Base-by-base conservation (phyloP, 192 early-diverging fungal genomes). In the Coemansia asiatica region DNA sequence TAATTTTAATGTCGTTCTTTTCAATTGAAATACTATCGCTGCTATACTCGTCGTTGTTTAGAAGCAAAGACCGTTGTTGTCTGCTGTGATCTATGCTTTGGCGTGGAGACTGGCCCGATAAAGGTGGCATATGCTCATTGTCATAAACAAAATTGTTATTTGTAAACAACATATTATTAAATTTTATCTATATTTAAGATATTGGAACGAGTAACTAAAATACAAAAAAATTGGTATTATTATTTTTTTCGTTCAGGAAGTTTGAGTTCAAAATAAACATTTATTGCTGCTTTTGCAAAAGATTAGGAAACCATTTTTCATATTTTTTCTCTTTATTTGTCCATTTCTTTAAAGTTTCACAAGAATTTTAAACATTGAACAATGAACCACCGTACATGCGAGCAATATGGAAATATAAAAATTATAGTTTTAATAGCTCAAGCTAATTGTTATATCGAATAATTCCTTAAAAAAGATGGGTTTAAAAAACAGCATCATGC, bases 171-270 rank as follows among this genome's bases (percentile, higher is more conserved):
- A 44, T 44, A 44, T 16, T 23, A 6, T 22, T 16, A 10, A 49
- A 49, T n/a, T 48, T 6, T 48, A 48, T 48, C 13, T 2, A 4
- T 22, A 63, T 62, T 48, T 56, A 49, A 53, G 13, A 63, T 12
- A 31, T 29, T 21, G 19, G 10, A 19, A 4, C 47, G 10, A 48
- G 18, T n/a, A 12, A 48, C 13, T 19, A 4, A 4, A 48, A 48
- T 48, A 48, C 19, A 21, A 48, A 48, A 12, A 12, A n/a, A n/a
- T n/a, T n/a, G n/a, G n/a, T n/a, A n/a, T n/a, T n/a, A n/a, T n/a
- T n/a, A n/a, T n/a, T n/a, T n/a, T n/a, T n/a, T n/a, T n/a, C n/a
- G n/a, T n/a, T n/a, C n/a, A n/a, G n/a, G n/a, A n/a, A n/a, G n/a
- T n/a, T n/a, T n/a, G n/a, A n/a, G n/a, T n/a, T n/a, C n/a, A n/a